A percentile compares a stretch with the other conserved stretches of the same genome.
Conservation (phyloP, 2,329 filamentous ascomycete genomes). For the Xylaria sp. region DNA sequence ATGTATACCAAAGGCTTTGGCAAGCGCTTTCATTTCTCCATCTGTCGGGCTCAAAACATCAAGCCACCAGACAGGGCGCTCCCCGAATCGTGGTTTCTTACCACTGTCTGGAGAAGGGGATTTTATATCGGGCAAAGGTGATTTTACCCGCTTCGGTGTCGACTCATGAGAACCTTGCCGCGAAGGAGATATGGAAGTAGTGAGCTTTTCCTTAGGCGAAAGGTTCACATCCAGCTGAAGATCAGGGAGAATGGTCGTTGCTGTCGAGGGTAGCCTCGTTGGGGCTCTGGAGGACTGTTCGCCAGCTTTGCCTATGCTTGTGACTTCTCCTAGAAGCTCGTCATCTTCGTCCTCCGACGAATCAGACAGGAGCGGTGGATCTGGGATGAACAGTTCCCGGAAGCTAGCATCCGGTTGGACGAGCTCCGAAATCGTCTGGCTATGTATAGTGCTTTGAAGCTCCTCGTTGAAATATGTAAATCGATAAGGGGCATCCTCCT, state of each 20-base stretch:
- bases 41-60: slow-evolving; percentile 93
- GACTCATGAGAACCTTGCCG: slow-evolving; percentile 40
- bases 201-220: slow-evolving; percentile 34
- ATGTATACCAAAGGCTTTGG: slow-evolving; percentile 94
- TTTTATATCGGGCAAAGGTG: slow-evolving; percentile 37
- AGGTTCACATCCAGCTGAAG: slow-evolving; percentile 31
- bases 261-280: slow-evolving; percentile 60
- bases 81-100: slow-evolving; percentile 68
- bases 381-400: slow-evolving; percentile 88
- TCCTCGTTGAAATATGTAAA: slow-evolving; percentile 99
- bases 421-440: slow-evolving; percentile 92
- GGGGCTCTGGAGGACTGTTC: slow-evolving; percentile 55
- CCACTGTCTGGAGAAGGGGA: slow-evolving; percentile 37
- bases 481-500: slow-evolving; percentile 90
- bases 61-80: slow-evolving; percentile 95
- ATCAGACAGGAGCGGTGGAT: slow-evolving; percentile 79
- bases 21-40: slow-evolving; percentile 92
- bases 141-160: slow-evolving; percentile 42
- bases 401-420: slow-evolving; percentile 87
- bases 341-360: slow-evolving; percentile 73
- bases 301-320: slow-evolving; percentile 50
- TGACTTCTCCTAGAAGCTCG: slow-evolving; percentile 50
- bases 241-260: slow-evolving; percentile 43
- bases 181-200: slow-evolving; percentile 36
- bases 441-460: slow-evolving; percentile 94